A percentile compares a stretch with the other conserved stretches of the same genome.
Evolutionary conservation across 495 filamentous ascomycete genomes (phyloP).

Genomic region (Aspergillus sclerotiicarbonarius): DNA sequence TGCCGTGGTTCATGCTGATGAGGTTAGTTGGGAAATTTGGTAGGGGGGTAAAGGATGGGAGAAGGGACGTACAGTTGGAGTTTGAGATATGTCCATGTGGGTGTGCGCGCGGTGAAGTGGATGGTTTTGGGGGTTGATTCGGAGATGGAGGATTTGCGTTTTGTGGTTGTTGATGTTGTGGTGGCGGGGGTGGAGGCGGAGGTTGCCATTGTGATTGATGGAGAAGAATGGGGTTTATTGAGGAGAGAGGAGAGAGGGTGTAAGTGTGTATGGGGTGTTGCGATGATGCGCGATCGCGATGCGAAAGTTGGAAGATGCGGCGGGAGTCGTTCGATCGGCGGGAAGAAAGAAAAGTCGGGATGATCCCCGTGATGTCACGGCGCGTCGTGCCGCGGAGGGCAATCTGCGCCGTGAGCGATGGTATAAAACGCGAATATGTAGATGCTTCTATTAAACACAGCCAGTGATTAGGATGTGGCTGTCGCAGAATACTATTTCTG

Average conservation of each 20-base stretch:
- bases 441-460: neutral
- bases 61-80: slow-evolving; percentile 38
- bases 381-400: slow-evolving; percentile 6
- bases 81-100: slow-evolving; percentile 51
- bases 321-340: neutral
- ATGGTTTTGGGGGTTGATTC: slow-evolving; percentile 16
- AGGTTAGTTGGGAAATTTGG: slow-evolving; percentile 9
- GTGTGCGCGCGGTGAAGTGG: slow-evolving; percentile 45
- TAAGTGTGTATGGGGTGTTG: neutral
- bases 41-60: slow-evolving; percentile 21
- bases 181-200: neutral
- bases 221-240: neutral
- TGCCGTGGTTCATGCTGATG: neutral
- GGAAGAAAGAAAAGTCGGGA: slow-evolving; percentile 16
- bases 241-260: neutral
- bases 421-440: neutral
- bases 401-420: too few species aligned
- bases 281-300: neutral
- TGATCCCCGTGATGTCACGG: slow-evolving; percentile 23
- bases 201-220: slow-evolving; percentile 6
- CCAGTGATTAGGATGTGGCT: neutral
- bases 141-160: slow-evolving; percentile 32
- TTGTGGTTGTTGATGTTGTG: slow-evolving; percentile 15
- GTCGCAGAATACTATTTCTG: slow-evolving; percentile 9
- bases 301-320: neutral